phyloP scores from a whole-genome alignment of 2,329 filamentous ascomycete species.

The Dothistroma pini region DNA sequence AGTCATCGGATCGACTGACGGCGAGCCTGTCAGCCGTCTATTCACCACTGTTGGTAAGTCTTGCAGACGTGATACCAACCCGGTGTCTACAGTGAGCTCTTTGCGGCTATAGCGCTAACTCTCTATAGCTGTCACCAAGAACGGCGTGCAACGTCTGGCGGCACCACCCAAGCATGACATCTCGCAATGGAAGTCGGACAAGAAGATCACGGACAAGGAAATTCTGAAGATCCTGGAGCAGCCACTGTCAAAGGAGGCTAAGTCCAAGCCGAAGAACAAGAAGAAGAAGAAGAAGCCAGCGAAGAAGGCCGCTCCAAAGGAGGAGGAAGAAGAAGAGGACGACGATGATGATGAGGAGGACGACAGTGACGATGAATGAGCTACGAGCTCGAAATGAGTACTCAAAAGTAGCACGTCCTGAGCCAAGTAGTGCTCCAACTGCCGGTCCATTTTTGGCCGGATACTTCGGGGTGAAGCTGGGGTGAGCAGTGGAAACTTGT shows the following conservation, averaged over 20 bases:
- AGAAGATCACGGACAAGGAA: constrained; percentile 97
- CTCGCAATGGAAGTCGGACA: constrained; percentile 84
- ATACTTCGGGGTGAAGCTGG: not conserved
- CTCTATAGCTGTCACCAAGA: constrained; percentile 84
- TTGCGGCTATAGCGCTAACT: constrained; percentile 14
- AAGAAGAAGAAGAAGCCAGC: constrained; percentile 83
- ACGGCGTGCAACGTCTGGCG: constrained; percentile 83
- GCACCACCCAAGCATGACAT: constrained; percentile 72
- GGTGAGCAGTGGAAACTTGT: not conserved
- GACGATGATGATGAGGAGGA: constrained; percentile 30
- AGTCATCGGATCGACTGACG: constrained; percentile 90
- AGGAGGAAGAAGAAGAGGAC: constrained; percentile 28
- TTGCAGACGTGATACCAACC: not conserved
- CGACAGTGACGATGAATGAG: constrained; percentile 27
- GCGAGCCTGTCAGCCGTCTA: constrained; percentile 75
- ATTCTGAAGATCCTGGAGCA: constrained; percentile 90
- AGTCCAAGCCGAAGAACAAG: constrained; percentile 78
- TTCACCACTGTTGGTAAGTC: constrained; percentile 88
- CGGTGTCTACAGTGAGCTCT: constrained; percentile 1
- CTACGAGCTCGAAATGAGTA: not conserved
- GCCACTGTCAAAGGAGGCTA: constrained; percentile 62
- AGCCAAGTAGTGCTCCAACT: not conserved
- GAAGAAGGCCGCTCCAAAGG: constrained; percentile 46
- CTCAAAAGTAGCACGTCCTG: not conserved
- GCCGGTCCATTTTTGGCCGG: not conserved